Evolutionary conservation across 805 yeast genomes (phyloP), one percentile per base, ranked within the genome.

Genomic region (Tetrapisispora phaffii): DNA sequence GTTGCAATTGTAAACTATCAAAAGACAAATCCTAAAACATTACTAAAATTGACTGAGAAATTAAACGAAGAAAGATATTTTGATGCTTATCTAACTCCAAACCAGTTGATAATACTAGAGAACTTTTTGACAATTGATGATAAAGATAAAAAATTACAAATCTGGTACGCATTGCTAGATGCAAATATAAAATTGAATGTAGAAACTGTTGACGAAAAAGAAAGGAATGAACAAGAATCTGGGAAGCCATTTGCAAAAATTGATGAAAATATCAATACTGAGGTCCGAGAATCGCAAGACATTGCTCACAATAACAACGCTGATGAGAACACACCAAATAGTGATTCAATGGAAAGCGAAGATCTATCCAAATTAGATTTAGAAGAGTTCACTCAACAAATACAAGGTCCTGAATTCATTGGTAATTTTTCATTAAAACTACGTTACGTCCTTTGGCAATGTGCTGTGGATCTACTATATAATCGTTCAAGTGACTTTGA

Each of bases 401-500:
- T 64, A 59, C 74, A 67, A 26, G 79, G 79, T 1, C 50, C 62
- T 9, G 70, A 67, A 13, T 70, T 76, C 8, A 66, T 76, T 1
- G 69, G 82, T 59, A 66, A 79, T 61, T 50, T 83, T 35, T 81
- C 87, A 6, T 66, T 82, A 40, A 82, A 77, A 49, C 63, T 82
- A 20, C 68, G 90, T 50, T 82, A 81, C 52, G 71, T 82, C 12
- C 65, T 84, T 21, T 84, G 85, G 77, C 89, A 83, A 54, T 79
- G 76, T 57, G 88, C 59, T 7, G 49, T 56, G 29, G 61, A 55
- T 42, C 44, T 53, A 8, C 48, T 57, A 21, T 61, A 49, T 34
- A 50, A 52, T 32, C 72, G 68, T 32, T 69, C 67, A 38, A 59
- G 61, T 31, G 66, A 64, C 24, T 50, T 57, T 7, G 59, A 55